Percentiles rank a stretch among this genome's conserved stretches.
Evolutionary conservation across 176 grass and related monocot species (phyloP).

Genomic region (Zizania latifolia): DNA sequence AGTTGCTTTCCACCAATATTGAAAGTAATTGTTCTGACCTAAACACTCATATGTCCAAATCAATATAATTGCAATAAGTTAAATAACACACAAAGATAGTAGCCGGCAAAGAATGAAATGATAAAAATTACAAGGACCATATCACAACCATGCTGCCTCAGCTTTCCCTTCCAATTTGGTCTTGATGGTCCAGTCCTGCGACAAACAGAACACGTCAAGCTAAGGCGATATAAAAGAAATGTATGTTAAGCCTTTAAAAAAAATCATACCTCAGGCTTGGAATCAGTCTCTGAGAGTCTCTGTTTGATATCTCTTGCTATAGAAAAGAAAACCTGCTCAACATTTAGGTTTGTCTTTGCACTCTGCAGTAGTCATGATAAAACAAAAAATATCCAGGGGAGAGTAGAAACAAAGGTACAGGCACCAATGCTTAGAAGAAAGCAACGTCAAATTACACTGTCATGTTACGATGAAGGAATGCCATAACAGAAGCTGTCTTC

Average conservation of each 20-base stretch:
- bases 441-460: neutral
- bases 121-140: conserved; percentile 28
- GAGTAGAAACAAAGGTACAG: neutral
- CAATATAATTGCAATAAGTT: conserved; percentile 23
- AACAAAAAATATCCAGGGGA: neutral
- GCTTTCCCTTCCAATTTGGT: conserved; percentile 31
- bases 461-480: neutral
- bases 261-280: conserved; percentile 39
- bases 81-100: conserved; percentile 26
- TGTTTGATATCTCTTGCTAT: no score
- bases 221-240: neutral
- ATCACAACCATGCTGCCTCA: conserved; percentile 3
- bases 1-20: conserved; percentile 7
- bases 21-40: conserved; percentile 30
- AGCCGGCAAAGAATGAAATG: conserved; percentile 30
- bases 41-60: conserved; percentile 33
- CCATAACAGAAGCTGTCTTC: neutral
- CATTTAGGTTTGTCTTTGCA: no score
- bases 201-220: neutral
- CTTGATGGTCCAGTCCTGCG: conserved; percentile 41
- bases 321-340: no score
- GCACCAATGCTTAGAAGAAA: neutral
- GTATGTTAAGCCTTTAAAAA: neutral
- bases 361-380: conserved; percentile 27
- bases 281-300: conserved; percentile 54